Evolutionary conservation across 2,329 filamentous ascomycete genomes (phyloP), one percentile per base, ranked within the genome.

Genomic region (Albifimbria verrucaria): DNA sequence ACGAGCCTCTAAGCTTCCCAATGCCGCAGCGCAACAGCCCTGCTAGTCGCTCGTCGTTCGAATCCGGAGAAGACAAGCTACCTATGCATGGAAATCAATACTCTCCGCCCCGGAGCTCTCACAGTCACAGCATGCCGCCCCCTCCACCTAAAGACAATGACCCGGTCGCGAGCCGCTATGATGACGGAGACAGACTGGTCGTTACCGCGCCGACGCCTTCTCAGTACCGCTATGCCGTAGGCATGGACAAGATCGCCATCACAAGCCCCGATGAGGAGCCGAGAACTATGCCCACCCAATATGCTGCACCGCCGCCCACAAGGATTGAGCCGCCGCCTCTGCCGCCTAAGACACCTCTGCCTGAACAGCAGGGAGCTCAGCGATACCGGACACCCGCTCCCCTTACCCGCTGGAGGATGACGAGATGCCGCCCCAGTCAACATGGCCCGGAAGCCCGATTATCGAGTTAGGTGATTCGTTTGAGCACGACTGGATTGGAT

Each of bases 351-450:
- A 91, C 87, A 1, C 88, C 88, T 0, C 78, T 92, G 3, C 82
- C 80, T 0, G 85, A 83, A 53, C 75, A 68, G 43, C 57, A 61
- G 49, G 59, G 62, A 50, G 45, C 63, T 56, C 36, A 66, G 56
- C 63, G 73, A 58, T 62, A 70, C 55, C 63, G 72, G 54, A 62
- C 66, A 6, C 57, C 68, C 1, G 68, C 75, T 9, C 79, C 90
- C 92, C 92, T 1, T 97, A 97, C 68, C 93, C 93, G 0, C 72
- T 90, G 47, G 86, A 86, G 42, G 87, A 84, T 44, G 88, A 95
- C 63, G 89, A 88, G 23, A 87, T 88, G 24, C 92, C 93, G 18
- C 93, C 93, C 77, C 82, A 7, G 91, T 95, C 7, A 95, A 96
- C 63, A 89, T 91, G 80, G 86, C 88, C 44, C 84, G 87, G 60